These are phyloP conservation scores for Pestalotiopsis sp. DNA, from an alignment of 2,329 filamentous ascomycete genomes.

Conservation along the genomic window DNA sequence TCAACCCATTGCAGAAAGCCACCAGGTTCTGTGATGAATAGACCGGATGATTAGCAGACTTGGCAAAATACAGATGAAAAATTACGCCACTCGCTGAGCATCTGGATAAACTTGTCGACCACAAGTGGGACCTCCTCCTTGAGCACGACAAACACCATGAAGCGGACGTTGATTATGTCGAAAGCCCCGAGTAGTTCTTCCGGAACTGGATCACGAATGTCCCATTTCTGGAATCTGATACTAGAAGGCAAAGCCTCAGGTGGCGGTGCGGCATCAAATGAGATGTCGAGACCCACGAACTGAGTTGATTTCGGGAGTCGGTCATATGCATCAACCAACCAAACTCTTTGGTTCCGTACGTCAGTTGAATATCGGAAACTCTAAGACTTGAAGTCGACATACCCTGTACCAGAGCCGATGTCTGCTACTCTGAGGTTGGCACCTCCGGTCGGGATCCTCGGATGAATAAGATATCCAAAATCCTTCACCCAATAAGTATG, in stretches of 20 bases:
- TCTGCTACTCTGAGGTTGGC: slow-evolving; percentile 21
- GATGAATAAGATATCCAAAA: slow-evolving; percentile 22
- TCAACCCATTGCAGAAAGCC: slow-evolving; percentile 9
- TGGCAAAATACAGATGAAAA: background rate
- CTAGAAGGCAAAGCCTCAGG: slow-evolving; percentile 20
- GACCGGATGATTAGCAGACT: background rate
- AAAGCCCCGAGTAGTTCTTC: slow-evolving; percentile 20
- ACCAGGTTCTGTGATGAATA: background rate
- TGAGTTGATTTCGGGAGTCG: slow-evolving; percentile 15
- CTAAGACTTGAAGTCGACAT: background rate
- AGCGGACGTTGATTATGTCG: slow-evolving; percentile 26
- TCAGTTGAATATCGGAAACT: too few species aligned
- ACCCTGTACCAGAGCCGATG: slow-evolving; percentile 24
- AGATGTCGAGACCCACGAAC: slow-evolving; percentile 26
- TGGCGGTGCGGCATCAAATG: slow-evolving; percentile 22
- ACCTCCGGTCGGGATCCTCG: slow-evolving; percentile 17
- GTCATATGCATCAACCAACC: slow-evolving; percentile 15
- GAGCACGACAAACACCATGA: slow-evolving; percentile 22
- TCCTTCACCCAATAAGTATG: slow-evolving; percentile 15
- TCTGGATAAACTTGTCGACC: slow-evolving; percentile 10
- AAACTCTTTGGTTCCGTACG: background rate
- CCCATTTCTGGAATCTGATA: slow-evolving; percentile 11
- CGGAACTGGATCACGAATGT: slow-evolving; percentile 17
- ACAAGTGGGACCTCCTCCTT: slow-evolving; percentile 15
- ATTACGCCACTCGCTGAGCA: slow-evolving; percentile 11